Evolutionary conservation across 1,139 yeast species (phyloP).

Genomic region (Zygosaccharomyces pseudobailii): DNA sequence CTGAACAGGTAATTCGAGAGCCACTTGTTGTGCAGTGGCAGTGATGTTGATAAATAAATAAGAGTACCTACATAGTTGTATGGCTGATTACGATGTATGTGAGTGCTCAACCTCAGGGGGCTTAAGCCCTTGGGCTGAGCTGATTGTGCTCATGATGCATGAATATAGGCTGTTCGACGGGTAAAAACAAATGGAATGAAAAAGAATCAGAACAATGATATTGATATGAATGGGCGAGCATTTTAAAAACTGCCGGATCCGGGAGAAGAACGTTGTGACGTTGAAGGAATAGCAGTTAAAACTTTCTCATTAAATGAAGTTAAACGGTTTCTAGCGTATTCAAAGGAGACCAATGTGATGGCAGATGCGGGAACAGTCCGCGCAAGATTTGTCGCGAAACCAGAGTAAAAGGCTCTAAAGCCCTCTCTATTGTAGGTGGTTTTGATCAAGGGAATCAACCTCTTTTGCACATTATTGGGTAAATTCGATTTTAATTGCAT

Average conservation of each 20-base stretch:
- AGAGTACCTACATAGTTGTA: neutral
- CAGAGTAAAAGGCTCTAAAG: constrained; percentile 78
- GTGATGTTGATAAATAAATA: neutral
- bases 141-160: neutral
- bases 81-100: neutral
- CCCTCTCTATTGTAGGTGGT: constrained; percentile 70
- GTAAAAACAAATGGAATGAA: too few species aligned
- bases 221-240: neutral
- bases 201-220: too few species aligned
- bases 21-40: too few species aligned
- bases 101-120: neutral
- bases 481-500: constrained; percentile 53
- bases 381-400: constrained; percentile 77
- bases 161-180: neutral
- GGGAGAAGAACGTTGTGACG: neutral
- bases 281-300: constrained; percentile 1
- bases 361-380: constrained; percentile 96
- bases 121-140: neutral
- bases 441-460: constrained; percentile 43
- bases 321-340: constrained; percentile 66
- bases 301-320: constrained; percentile 14
- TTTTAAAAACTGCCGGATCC: too few species aligned
- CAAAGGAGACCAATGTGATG: constrained; percentile 89
- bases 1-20: too few species aligned
- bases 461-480: constrained; percentile 24